Conservation (phyloP, 768 basidiomycete genomes). For the Leccinum broughii region DNA sequence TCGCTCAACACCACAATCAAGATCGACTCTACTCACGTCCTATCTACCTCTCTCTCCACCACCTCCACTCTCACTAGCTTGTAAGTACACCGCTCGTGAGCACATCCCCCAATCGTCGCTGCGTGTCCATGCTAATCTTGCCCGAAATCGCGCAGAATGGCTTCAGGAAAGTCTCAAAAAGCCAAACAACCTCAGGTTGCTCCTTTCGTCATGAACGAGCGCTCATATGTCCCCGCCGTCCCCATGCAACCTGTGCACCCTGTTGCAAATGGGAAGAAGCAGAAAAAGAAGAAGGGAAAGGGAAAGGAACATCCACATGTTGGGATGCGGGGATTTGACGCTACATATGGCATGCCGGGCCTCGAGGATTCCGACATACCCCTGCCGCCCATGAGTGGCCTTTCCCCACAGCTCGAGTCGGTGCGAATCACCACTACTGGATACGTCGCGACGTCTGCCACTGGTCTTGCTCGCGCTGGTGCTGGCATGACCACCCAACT, state of each 20-base stretch:
- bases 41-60: conserved; percentile 3
- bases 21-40: conserved; percentile 15
- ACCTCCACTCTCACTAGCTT: conserved; percentile 4
- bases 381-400: conserved; percentile 31
- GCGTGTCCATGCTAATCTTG: conserved; percentile 18
- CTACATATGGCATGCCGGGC: conserved; percentile 25
- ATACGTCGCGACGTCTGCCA: conserved; percentile 39
- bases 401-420: conserved; percentile 50
- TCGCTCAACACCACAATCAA: conserved; percentile 15
- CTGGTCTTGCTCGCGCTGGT: conserved; percentile 34
- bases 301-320: conserved; percentile 28
- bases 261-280: conserved; percentile 36
- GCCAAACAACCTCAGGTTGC: conserved; percentile 17
- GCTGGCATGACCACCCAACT: conserved; percentile 37
- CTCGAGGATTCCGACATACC: conserved; percentile 24
- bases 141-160: conserved; percentile 27
- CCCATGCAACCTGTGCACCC: conserved; percentile 10
- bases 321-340: conserved; percentile 16
- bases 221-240: conserved; percentile 8
- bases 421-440: conserved; percentile 49
- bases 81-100: conserved; percentile 18
- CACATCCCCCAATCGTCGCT: not conserved
- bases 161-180: conserved; percentile 31
- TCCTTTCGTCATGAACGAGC: conserved; percentile 11
- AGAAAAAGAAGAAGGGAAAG: conserved; percentile 49